Conservation (phyloP, 768 basidiomycete genomes). For the Lactarius vividus region DNA sequence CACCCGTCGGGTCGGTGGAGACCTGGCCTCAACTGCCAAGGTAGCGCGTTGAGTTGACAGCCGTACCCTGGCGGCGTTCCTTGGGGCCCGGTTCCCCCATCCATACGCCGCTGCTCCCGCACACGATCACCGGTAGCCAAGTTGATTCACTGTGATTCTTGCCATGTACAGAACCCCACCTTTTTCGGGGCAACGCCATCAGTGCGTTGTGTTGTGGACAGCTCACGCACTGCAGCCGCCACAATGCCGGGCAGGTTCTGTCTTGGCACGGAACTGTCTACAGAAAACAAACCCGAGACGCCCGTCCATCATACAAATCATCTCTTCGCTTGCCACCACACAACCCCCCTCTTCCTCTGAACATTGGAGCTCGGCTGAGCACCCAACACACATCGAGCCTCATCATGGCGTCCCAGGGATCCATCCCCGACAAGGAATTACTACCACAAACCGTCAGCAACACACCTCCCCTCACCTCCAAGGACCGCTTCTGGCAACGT, state of each 20-base stretch:
- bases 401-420: neutral
- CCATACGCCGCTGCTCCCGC: no score
- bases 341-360: no score
- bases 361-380: neutral
- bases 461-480: neutral
- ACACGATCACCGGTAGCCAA: no score
- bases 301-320: neutral
- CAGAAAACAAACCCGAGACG: neutral
- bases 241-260: no score
- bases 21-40: no score
- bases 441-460: neutral
- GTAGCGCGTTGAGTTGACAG: neutral
- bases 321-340: neutral
- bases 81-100: no score
- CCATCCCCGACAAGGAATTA: neutral
- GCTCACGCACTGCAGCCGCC: no score
- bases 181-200: neutral
- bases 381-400: neutral
- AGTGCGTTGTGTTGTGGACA: neutral
- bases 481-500: constrained; percentile 17
- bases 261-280: neutral
- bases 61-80: no score
- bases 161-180: no score
- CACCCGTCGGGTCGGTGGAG: no score
- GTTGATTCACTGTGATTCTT: no score